Conservation (phyloP, 2,329 filamentous ascomycete genomes). For the Trichoderma cornu-damae region DNA sequence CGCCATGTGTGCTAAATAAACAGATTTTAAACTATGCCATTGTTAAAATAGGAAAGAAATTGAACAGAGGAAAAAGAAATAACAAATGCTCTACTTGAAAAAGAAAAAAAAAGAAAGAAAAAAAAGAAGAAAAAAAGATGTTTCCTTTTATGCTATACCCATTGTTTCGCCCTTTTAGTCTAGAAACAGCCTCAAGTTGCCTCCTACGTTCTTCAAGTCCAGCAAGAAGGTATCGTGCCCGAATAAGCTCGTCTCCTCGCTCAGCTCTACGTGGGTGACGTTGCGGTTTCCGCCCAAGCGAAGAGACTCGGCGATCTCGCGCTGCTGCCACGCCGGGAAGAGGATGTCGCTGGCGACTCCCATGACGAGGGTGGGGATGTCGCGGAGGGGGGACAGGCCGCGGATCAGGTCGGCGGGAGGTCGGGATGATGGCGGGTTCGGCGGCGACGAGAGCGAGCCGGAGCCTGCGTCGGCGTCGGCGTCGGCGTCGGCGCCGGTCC, state of each 20-base stretch:
- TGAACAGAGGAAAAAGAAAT: too few species aligned
- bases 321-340: conserved; percentile 97
- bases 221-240: conserved; percentile 95
- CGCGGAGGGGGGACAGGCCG: conserved; percentile 65
- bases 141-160: not conserved
- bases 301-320: conserved; percentile 83
- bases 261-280: conserved; percentile 85
- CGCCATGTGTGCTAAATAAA: not conserved
- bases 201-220: conserved; percentile 87
- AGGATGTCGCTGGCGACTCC: conserved; percentile 94
- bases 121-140: not conserved
- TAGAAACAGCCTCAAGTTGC: conserved; percentile 74
- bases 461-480: conserved; percentile 34
- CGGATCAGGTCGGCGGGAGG: conserved; percentile 75
- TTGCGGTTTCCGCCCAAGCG: conserved; percentile 69
- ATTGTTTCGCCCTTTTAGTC: conserved; percentile 29
- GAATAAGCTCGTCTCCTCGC: conserved; percentile 90
- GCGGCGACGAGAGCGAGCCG: conserved; percentile 24
- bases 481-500: not conserved
- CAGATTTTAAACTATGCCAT: not conserved
- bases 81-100: not conserved
- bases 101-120: not conserved
- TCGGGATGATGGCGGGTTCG: conserved; percentile 36
- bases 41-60: not conserved
- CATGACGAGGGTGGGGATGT: conserved; percentile 81